Conservation (phyloP, 805 yeast species). For the Yamadazyma akitaensis region DNA sequence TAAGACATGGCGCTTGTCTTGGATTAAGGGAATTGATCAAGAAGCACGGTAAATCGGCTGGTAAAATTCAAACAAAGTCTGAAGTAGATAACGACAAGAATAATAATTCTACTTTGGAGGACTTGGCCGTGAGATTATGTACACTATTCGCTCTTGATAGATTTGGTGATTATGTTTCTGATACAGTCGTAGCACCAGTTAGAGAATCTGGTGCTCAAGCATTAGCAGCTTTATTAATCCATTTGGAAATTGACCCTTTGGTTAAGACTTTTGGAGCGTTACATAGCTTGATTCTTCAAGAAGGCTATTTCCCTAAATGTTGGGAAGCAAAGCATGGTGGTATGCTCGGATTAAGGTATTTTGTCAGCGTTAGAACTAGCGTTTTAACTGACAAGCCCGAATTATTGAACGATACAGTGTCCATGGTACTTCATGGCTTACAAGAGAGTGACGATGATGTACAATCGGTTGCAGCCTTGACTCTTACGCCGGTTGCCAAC, state of each 20-base stretch:
- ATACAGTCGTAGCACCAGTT: slow-evolving; percentile 97
- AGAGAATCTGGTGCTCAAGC: slow-evolving; percentile 96
- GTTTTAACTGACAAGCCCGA: slow-evolving; percentile 59
- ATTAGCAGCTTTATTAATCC: slow-evolving; percentile 81
- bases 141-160: slow-evolving; percentile 89
- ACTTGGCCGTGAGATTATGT: slow-evolving; percentile 78
- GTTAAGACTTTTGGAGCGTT: slow-evolving; percentile 62
- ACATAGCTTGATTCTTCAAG: slow-evolving; percentile 67
- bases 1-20: slow-evolving; percentile 91
- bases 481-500: slow-evolving; percentile 84
- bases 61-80: slow-evolving; percentile 66
- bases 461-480: slow-evolving; percentile 94
- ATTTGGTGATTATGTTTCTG: slow-evolving; percentile 95
- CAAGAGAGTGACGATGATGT: slow-evolving; percentile 85
- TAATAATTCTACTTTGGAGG: slow-evolving; percentile 75
- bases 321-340: slow-evolving; percentile 99
- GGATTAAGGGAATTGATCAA: slow-evolving; percentile 84
- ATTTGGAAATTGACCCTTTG: slow-evolving; percentile 59
- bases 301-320: slow-evolving; percentile 48
- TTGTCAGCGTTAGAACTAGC: slow-evolving; percentile 85
- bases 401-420: slow-evolving; percentile 65
- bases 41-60: slow-evolving; percentile 82
- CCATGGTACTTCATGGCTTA: slow-evolving; percentile 84
- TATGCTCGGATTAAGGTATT: slow-evolving; percentile 85
- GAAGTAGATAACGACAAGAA: slow-evolving; percentile 58